These are phyloP conservation scores for Acanthamoeba triangularis DNA, from an alignment of 208 protist species.

Conservation along the genomic window DNA sequence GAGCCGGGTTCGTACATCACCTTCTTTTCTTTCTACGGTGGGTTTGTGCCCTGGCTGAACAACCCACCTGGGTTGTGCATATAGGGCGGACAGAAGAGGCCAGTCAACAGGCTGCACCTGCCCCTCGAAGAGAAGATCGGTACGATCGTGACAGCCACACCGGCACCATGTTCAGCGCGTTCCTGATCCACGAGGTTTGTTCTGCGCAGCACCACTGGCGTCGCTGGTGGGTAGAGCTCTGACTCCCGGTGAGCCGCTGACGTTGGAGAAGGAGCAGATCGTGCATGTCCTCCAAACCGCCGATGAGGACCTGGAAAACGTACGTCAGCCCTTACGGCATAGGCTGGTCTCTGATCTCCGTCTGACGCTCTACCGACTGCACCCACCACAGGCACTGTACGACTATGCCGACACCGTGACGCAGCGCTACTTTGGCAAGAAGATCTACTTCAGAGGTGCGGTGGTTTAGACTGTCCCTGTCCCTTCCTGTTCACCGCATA, in stretches of 20 bases:
- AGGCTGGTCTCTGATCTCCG: not conserved
- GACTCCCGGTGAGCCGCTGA: conserved; percentile 18
- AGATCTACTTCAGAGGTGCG: conserved; percentile 76
- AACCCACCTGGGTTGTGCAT: not conserved
- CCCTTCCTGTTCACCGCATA: not conserved
- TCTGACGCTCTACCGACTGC: not conserved
- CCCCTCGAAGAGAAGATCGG: conserved; percentile 18
- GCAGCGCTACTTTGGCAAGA: conserved; percentile 76
- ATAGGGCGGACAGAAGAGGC: conserved; percentile 14
- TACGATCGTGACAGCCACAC: not conserved
- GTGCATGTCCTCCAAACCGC: not conserved
- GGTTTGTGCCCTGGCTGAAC: not conserved
- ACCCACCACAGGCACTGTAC: not conserved
- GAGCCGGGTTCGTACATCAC: not conserved
- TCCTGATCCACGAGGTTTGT: not conserved
- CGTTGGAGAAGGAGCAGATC: conserved; percentile 37
- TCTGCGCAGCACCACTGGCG: not conserved
- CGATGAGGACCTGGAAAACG: not conserved
- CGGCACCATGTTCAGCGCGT: not conserved
- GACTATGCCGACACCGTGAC: conserved; percentile 76
- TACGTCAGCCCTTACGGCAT: not conserved
- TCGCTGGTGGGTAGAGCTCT: conserved; percentile 24
- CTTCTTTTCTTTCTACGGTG: not conserved
- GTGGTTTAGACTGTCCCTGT: not conserved
- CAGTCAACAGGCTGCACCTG: conserved; percentile 64